Evolutionary conservation across 139 green algal genomes (phyloP), one percentile per base, ranked within the genome.

Genomic region (Micractinium conductrix): DNA sequence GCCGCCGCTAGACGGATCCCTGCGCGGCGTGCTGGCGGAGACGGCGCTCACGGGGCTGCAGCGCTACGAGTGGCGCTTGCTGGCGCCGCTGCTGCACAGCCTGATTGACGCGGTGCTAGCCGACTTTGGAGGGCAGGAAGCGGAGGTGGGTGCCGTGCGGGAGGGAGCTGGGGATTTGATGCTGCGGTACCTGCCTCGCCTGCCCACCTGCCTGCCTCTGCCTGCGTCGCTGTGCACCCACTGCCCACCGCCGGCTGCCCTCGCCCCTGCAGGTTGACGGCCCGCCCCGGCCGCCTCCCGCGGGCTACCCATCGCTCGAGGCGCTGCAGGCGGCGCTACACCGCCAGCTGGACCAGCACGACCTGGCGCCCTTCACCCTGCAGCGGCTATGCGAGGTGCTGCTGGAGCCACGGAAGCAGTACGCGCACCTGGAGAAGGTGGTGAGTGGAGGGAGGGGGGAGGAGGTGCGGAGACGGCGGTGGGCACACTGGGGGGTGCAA

Each of bases 351-450:
- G 75, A 84, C 9, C 50, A 55, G 2, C 90, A 90, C 80, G 69
- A 55, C 12, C 76, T 68, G 1, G 85, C 90, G 2, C 93, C 94
- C 7, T 96, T 93, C 89, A 97, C 94, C 2, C 78, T 96, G 70
- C 94, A 97, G 86, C 89, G 94, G 8, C 85, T 97, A 5, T 93
- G 90, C 42, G 94, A 97, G 84, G 69, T 97, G 58, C 75, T 96
- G 81, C 79, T 97, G 50, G 94, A 94, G 70, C 93, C 94, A 0
- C 79, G 86, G 38, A 93, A 92, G 83, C 94, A 97, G 80, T 97
- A 97, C 74, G 55, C 43, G 0, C 71, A 85, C 22, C 75, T 95
- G 37, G 83, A 91, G 69, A 97, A 97, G 86, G 75, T 95, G 86
- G 84, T 92, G 78, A 74, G 70, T 4, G 0, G 26, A 35, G 42